These are phyloP conservation scores for Crithidia thermophila DNA, from an alignment of 208 protist genomes.

Conservation along the genomic window DNA sequence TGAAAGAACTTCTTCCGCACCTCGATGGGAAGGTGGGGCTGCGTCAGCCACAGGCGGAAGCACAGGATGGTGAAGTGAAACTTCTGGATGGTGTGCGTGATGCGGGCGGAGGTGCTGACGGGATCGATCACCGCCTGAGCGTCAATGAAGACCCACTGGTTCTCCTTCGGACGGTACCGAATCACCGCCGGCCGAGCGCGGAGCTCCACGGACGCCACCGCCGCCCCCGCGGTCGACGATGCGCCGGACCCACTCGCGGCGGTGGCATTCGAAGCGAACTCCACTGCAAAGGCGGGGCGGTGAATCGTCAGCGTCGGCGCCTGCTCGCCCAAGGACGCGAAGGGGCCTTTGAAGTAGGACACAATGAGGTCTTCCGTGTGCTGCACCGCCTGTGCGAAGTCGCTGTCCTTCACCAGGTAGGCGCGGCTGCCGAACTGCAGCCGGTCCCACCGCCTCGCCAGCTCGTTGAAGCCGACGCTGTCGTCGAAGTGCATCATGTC, in stretches of 20 bases:
- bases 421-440: constrained; percentile 89
- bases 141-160: constrained; percentile 91
- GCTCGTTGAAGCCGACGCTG: constrained; percentile 88
- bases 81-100: constrained; percentile 60
- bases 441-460: constrained; percentile 84
- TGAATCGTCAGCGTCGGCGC: constrained; percentile 87
- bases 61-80: constrained; percentile 82
- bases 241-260: neutral
- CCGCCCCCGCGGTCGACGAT: neutral
- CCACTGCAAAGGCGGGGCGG: constrained; percentile 74
- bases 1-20: constrained; percentile 86
- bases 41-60: constrained; percentile 80
- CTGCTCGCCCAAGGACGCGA: constrained; percentile 76
- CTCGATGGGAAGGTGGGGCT: constrained; percentile 84
- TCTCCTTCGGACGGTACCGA: constrained; percentile 86
- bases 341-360: constrained; percentile 80
- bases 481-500: constrained; percentile 84
- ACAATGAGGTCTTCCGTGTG: constrained; percentile 74
- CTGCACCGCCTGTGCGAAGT: constrained; percentile 72
- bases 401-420: constrained; percentile 56
- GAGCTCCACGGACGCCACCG: constrained; percentile 34
- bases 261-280: constrained; percentile 24
- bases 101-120: constrained; percentile 52
- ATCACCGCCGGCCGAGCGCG: constrained; percentile 73
- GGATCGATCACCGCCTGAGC: constrained; percentile 75